Evolutionary conservation across 2,329 filamentous ascomycete species (phyloP), one percentile per base, ranked within the genome.

Genomic region (Alternaria ventricosa): DNA sequence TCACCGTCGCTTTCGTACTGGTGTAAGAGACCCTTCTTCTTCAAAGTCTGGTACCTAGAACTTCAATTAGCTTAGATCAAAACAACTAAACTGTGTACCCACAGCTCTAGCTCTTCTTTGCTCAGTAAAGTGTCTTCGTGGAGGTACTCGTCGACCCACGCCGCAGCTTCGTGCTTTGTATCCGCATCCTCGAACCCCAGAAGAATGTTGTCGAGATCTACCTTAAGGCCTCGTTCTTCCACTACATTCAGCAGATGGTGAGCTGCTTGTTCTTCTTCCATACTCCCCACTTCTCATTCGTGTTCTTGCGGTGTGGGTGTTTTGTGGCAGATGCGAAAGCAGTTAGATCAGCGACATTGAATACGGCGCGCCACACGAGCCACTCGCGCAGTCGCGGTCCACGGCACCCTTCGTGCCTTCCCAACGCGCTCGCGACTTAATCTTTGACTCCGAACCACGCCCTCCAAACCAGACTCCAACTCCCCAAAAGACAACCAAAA

Each of bases 71-170:
- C 12, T 47, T 3, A 25, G 4, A 8, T 6, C 3, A 0, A n/a
- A 5, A 2, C 6, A 8, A 20, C 1, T 0, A 3, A 6, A 18
- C 23, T 28, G 3, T n/a, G 7, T 2, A 62, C 60, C 44, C 75
- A 85, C 83, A 85, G 76, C 30, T 82, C 78, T 33, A 83, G 68
- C 64, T 87, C 85, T 46, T 86, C 84, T 59, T 79, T 81, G 15
- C 80, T 85, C 55, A 87, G 73, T 10, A 87, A 71, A 0, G 82
- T 85, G 6, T 80, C 72, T 20, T 80, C 71, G n/a, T 80, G 74
- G 27, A 86, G 71, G 72, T 84, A 84, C 60, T 84, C 79, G 9
- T 82, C 73, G 12, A 85, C 81, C 83, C 84, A 87, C 56, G 73
- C 71, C 9, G 76, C 75, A 46, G 81, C 79, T 43, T 81, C 76